Evolutionary conservation across 495 filamentous ascomycete species (phyloP), one percentile per base, ranked within the genome.

Genomic region (Penicillium cosmopolitanum): DNA sequence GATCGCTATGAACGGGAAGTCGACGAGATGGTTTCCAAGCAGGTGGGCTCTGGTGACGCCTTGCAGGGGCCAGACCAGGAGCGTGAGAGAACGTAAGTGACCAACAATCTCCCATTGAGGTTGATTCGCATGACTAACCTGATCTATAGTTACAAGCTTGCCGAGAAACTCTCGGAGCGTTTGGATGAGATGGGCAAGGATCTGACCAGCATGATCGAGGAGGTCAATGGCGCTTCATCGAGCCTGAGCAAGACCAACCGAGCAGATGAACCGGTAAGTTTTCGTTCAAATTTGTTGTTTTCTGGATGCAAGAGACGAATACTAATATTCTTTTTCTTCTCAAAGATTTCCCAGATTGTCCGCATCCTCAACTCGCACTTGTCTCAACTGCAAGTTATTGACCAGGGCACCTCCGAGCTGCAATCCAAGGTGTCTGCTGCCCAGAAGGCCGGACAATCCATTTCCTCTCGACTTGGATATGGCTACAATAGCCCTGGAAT

Each of bases 351-450:
- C 31, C 89, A 95, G 70, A 96, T 98, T 64, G 92, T 98, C 50
- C 87, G 87, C 52, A 91, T 98, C 43, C 86, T 98, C 55, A 98
- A 98, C 71, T 84, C 89, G 44, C 95, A 98, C 71, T 84, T 98
- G 40, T 82, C 85, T 15, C 89, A 94, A 67, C 81, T 98, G 50
- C 93, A 97, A 75, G 86, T 88, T 77, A 96, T 98, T 69, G 94
- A 98, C 70, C 83, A 86, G 54, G 91, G 90, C 55, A 89, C 93
- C 15, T 80, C 83, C n/a, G 85, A 87, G 12, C 81, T 97, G 19
- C 88, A 93, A 68, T 77, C 82, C 42, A 94, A 93, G 80, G 89
- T 97, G 47, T 69, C 72, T 13, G 86, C 86, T 18, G 89, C 92
- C 50, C 91, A 96, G 72, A 91, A 91, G 69, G 82, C 87, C 23